phyloP scores from a whole-genome alignment of 129 eudicot species.

The Cynara cardunculus region DNA sequence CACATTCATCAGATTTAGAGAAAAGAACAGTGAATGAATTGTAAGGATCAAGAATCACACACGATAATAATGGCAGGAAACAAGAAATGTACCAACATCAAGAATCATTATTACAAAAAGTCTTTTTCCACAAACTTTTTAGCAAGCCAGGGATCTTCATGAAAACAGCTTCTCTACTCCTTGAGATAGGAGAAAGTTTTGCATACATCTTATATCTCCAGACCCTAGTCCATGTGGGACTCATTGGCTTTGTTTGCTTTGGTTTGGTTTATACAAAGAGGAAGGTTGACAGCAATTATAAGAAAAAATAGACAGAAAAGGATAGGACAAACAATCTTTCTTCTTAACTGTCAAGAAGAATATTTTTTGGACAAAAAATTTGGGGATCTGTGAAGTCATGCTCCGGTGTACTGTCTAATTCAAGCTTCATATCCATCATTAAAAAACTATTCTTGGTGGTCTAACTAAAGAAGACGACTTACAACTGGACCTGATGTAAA shows the following conservation, averaged over 20 bases:
- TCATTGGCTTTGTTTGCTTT: neutral
- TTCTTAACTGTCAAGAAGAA: neutral
- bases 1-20: slow-evolving; percentile 1
- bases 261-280: neutral
- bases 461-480: slow-evolving; percentile 17
- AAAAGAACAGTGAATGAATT: neutral
- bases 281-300: neutral
- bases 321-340: neutral
- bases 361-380: neutral
- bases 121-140: too few species aligned
- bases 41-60: slow-evolving; percentile 7
- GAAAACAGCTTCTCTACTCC: too few species aligned
- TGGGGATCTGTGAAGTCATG: neutral
- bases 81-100: neutral
- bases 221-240: too few species aligned
- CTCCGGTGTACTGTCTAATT: slow-evolving; percentile 14
- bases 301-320: neutral
- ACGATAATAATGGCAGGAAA: neutral
- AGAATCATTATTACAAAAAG: neutral
- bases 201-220: too few species aligned
- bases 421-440: slow-evolving; percentile 18
- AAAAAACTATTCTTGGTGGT: slow-evolving; percentile 17
- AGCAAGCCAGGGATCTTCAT: too few species aligned
- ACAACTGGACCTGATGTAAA: slow-evolving; percentile 9
- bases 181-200: too few species aligned